Base-by-base conservation (phyloP, 495 filamentous ascomycete species). In the Penicillium verhagenii region DNA sequence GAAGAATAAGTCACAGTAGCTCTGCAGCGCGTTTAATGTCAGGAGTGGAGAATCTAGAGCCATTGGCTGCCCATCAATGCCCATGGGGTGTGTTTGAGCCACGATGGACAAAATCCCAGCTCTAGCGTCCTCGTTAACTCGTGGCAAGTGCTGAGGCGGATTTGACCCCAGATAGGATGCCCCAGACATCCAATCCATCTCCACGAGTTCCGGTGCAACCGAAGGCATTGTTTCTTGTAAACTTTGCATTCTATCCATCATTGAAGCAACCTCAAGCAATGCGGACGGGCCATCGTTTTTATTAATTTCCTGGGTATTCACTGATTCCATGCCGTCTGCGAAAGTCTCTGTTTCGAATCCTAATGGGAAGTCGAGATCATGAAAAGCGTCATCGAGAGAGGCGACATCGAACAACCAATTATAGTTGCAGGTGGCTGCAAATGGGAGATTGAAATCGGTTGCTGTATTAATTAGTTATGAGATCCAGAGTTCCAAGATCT, bases 361-460 rank as follows among this genome's bases (percentile, higher is more conserved):
- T 0, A 71, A 43, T 4, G 65, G 67, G 4, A 67, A 55, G 16
- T 72, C 66, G 29, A 70, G 58, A 13, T 65, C 52, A 28, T 69
- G 35, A 55, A 71, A 70, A 33, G 72, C 72, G 57, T 73, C 61
- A 57, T 74, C 61, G 24, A 72, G 61, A 18, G 66, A 65, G 23
- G 64, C 54, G 37, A 75, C 70, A 50, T 77, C 75, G 63, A 84
- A 84, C 16, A 82, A 54, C 80, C 81, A 83, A 53, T 79, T 79
- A 56, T 82, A 82, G 50, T 83, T 79, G 49, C 68, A 70, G 35
- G 77, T 74, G 5, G 79, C 79, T 5, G 79, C 82, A 58, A 82
- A 85, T 2, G 79, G 80, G 53, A 79, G 77, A 49, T 82, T 80
- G 53, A 84, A 84, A 14, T 78, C 80, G 52, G 70, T 80, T 11